These are phyloP conservation scores for Leucosporidium scottii DNA, from an alignment of 768 basidiomycete genomes.

Conservation along the genomic window DNA sequence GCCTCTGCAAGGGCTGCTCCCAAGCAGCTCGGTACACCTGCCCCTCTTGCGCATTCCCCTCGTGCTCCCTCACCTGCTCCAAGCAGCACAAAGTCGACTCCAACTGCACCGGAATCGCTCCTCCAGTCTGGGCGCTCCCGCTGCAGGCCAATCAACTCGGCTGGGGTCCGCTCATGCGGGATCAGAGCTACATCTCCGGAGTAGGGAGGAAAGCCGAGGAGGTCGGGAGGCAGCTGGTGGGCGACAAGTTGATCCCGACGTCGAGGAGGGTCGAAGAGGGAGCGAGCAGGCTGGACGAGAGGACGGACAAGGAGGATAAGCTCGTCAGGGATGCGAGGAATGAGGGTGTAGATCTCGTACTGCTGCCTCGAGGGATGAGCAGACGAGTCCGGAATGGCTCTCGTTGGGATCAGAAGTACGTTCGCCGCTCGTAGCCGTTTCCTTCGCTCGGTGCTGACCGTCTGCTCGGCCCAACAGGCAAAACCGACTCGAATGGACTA, in stretches of 20 bases:
- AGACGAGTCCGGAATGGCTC: constrained; percentile 26
- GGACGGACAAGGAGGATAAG: constrained; percentile 29
- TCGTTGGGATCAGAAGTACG: constrained; percentile 26
- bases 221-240: constrained; percentile 20
- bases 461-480: background rate
- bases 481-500: constrained; percentile 28
- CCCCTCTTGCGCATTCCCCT: constrained; percentile 24
- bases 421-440: background rate
- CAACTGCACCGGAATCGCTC: constrained; percentile 25
- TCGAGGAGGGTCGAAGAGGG: constrained; percentile 12
- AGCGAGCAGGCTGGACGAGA: constrained; percentile 20
- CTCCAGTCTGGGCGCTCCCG: constrained; percentile 12
- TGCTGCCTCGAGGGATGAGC: constrained; percentile 32
- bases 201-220: constrained; percentile 25
- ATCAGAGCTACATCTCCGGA: constrained; percentile 29
- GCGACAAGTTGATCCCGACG: constrained; percentile 22
- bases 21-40: constrained; percentile 26
- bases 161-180: constrained; percentile 32
- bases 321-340: constrained; percentile 26
- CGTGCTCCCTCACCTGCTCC: constrained; percentile 32
- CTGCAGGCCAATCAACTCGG: constrained; percentile 27
- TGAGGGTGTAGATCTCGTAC: constrained; percentile 26
- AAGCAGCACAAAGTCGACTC: constrained; percentile 21
- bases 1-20: constrained; percentile 21
- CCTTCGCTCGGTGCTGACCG: background rate